Conservation (phyloP, 2,329 filamentous ascomycete species). For the Leptographium lundbergii region DNA sequence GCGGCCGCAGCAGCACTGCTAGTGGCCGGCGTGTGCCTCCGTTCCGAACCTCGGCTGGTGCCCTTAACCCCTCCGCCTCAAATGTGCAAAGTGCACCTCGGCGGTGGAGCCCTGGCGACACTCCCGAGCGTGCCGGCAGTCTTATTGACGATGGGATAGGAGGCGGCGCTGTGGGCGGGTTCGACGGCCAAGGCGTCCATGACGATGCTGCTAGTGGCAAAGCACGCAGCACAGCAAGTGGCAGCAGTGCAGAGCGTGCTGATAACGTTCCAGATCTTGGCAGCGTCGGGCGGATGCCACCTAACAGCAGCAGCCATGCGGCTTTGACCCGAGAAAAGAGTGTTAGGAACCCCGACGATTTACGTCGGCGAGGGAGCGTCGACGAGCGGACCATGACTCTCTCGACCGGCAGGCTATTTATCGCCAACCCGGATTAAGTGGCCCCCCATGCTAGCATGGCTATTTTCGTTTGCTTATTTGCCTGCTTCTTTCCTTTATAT, state of each 20-base stretch:
- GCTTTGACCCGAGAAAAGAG: constrained; percentile 51
- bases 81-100: constrained; percentile 16
- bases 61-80: constrained; percentile 20
- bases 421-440: constrained; percentile 66
- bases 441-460: background rate
- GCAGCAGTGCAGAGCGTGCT: constrained; percentile 47
- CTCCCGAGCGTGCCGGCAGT: constrained; percentile 42
- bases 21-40: constrained; percentile 35
- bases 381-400: constrained; percentile 73
- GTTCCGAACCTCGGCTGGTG: constrained; percentile 38
- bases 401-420: constrained; percentile 60
- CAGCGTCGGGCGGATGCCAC: constrained; percentile 35
- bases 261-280: constrained; percentile 46
- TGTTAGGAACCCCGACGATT: constrained; percentile 55
- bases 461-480: background rate
- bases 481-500: background rate
- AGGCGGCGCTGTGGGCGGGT: constrained; percentile 15
- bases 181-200: constrained; percentile 15
- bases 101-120: constrained; percentile 40
- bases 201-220: constrained; percentile 34
- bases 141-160: constrained; percentile 26
- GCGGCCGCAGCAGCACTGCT: constrained; percentile 56
- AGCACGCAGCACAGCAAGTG: constrained; percentile 39
- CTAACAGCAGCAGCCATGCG: constrained; percentile 45
- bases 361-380: constrained; percentile 66